A percentile compares a stretch with the other conserved stretches of the same genome.
phyloP scores from a whole-genome alignment of 306 rosid genomes.

The Rubus idaeus region DNA sequence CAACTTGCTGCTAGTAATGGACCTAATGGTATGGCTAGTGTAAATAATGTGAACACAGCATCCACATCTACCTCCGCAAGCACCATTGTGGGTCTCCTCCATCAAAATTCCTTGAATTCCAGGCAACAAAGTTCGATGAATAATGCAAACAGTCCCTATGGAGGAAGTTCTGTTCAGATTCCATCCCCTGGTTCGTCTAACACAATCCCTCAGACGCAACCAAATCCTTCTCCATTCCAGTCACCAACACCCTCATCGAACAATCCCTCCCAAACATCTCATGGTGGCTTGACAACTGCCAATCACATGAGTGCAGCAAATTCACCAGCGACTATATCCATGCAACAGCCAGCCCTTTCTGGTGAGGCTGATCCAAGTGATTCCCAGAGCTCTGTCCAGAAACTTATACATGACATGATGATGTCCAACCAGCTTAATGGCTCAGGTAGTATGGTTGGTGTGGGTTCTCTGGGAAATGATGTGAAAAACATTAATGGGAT shows the following conservation, averaged over 20 bases:
- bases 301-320: constrained; percentile 74
- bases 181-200: constrained; percentile 90
- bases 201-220: constrained; percentile 63
- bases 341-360: constrained; percentile 78
- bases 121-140: constrained; percentile 75
- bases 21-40: constrained; percentile 68
- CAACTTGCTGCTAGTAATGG: constrained; percentile 54
- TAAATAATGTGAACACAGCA: constrained; percentile 65
- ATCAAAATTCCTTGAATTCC: constrained; percentile 91
- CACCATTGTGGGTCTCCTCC: constrained; percentile 95
- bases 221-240: constrained; percentile 78
- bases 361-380: constrained; percentile 75
- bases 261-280: constrained; percentile 71
- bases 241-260: constrained; percentile 80
- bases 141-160: constrained; percentile 85
- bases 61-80: constrained; percentile 76
- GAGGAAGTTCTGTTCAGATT: constrained; percentile 78
- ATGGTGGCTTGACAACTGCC: constrained; percentile 51
- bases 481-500: constrained; percentile 72
- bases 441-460: constrained; percentile 54
- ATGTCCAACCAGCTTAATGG: constrained; percentile 66
- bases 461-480: constrained; percentile 68
- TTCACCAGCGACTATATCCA: constrained; percentile 68
- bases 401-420: constrained; percentile 77
- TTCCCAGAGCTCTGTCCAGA: constrained; percentile 86